Evolutionary conservation across 116 monocot genomes (phyloP).

Genomic region (Dioscorea cayenensis): DNA sequence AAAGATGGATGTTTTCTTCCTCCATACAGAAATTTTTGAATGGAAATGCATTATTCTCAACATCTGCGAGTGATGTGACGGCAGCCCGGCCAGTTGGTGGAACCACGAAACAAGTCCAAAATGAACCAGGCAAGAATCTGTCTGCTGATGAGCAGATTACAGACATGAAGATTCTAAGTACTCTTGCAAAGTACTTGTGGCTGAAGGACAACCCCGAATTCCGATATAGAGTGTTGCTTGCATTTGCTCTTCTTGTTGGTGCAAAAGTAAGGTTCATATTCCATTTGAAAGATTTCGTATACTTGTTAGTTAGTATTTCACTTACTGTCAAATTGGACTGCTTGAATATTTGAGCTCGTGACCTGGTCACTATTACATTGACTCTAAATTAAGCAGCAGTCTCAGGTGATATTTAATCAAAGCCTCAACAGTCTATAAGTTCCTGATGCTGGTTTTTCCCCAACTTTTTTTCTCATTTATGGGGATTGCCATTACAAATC

Average conservation of each 20-base stretch:
- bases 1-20: neutral
- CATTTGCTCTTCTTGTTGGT: slow-evolving; percentile 75
- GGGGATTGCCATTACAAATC: too few relatives aligned
- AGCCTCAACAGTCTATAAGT: too few relatives aligned
- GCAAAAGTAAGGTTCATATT: slow-evolving; percentile 58
- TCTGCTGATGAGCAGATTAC: slow-evolving; percentile 50
- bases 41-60: slow-evolving; percentile 53
- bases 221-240: slow-evolving; percentile 53
- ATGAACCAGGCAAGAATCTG: slow-evolving; percentile 30
- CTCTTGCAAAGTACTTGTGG: slow-evolving; percentile 76
- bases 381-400: neutral
- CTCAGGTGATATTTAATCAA: neutral
- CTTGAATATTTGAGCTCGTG: neutral
- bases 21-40: slow-evolving; percentile 27
- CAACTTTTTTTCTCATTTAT: too few relatives aligned
- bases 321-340: neutral
- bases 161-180: slow-evolving; percentile 60
- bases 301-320: neutral
- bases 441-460: too few relatives aligned
- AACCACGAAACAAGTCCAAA: slow-evolving; percentile 29
- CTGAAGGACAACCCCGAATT: slow-evolving; percentile 71
- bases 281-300: too few relatives aligned
- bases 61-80: slow-evolving; percentile 44
- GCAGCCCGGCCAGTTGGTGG: slow-evolving; percentile 13
- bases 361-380: neutral